A percentile compares a stretch with the other conserved stretches of the same genome.
phyloP scores from a whole-genome alignment of 305 asterid genomes.

The Solanum hybrid region DNA sequence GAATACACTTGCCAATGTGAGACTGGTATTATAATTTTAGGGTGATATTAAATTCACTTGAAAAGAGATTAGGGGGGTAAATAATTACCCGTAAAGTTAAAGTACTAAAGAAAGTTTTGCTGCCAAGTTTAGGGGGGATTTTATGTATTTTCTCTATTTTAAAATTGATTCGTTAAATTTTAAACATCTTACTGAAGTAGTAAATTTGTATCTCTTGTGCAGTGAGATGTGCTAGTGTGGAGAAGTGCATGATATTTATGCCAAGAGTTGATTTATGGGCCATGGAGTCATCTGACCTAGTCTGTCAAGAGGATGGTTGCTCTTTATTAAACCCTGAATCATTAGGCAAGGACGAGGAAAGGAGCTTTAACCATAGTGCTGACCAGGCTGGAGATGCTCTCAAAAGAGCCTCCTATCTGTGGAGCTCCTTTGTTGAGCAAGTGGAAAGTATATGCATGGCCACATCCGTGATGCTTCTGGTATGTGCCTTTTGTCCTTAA shows the following conservation, averaged over 20 bases:
- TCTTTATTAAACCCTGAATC: slow-evolving; percentile 20
- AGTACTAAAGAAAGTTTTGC: too few relatives aligned
- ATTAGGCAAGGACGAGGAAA: not conserved
- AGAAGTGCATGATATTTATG: slow-evolving; percentile 64
- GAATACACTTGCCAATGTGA: too few relatives aligned
- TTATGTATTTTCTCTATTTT: too few relatives aligned
- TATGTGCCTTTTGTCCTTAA: slow-evolving; percentile 29
- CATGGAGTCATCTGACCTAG: slow-evolving; percentile 36
- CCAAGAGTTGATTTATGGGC: slow-evolving; percentile 97
- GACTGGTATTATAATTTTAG: too few relatives aligned
- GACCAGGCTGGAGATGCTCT: slow-evolving; percentile 25
- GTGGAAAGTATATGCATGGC: slow-evolving; percentile 62
- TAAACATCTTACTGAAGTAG: not conserved
- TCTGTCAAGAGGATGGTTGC: slow-evolving; percentile 25
- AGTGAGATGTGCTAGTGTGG: slow-evolving; percentile 72
- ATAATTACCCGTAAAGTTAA: too few relatives aligned
- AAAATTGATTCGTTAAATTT: not conserved
- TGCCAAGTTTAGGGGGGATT: too few relatives aligned
- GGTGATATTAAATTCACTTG: too few relatives aligned
- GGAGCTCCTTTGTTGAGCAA: slow-evolving; percentile 86
- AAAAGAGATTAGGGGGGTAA: too few relatives aligned
- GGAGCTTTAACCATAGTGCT: not conserved
- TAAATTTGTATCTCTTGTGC: slow-evolving; percentile 15
- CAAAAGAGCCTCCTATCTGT: slow-evolving; percentile 54
- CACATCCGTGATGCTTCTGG: slow-evolving; percentile 79